phyloP scores from a whole-genome alignment of 345 rosid species.

The Hevea brasiliensis region DNA sequence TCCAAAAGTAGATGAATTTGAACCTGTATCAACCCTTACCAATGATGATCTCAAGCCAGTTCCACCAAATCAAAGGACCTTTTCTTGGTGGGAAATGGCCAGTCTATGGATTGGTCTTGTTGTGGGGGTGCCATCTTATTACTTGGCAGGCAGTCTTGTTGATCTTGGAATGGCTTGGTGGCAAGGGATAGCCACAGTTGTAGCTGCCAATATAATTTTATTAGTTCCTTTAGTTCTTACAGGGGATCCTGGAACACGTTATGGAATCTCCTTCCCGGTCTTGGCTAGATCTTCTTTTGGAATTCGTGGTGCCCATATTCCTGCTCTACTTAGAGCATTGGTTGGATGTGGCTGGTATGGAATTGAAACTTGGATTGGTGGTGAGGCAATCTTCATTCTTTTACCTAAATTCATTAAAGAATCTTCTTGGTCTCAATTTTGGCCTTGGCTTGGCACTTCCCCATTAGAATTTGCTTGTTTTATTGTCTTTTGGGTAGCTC shows the following conservation, averaged over 20 bases:
- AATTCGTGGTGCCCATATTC: conserved; percentile 77
- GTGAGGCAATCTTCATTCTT: conserved; percentile 85
- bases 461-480: conserved; percentile 82
- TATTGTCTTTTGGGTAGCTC: conserved; percentile 74
- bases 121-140: conserved; percentile 88
- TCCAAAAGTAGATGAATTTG: conserved; percentile 27
- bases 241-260: conserved; percentile 78
- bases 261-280: conserved; percentile 88
- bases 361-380: conserved; percentile 97
- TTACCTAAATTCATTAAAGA: conserved; percentile 53
- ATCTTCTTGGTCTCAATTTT: conserved; percentile 40
- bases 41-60: conserved; percentile 92
- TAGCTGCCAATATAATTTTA: conserved; percentile 68
- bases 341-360: conserved; percentile 99
- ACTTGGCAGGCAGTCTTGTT: conserved; percentile 84
- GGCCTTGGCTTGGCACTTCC: conserved; percentile 91
- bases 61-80: conserved; percentile 50
- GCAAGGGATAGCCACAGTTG: conserved; percentile 92
- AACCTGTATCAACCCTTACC: conserved; percentile 61
- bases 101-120: conserved; percentile 96
- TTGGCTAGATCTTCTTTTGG: conserved; percentile 85
- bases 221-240: conserved; percentile 73
- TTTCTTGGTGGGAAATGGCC: conserved; percentile 78
- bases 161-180: conserved; percentile 99
- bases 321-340: conserved; percentile 78